phyloP scores from a whole-genome alignment of 371 early-diverging fungal species.

The Mortierella sp. region DNA sequence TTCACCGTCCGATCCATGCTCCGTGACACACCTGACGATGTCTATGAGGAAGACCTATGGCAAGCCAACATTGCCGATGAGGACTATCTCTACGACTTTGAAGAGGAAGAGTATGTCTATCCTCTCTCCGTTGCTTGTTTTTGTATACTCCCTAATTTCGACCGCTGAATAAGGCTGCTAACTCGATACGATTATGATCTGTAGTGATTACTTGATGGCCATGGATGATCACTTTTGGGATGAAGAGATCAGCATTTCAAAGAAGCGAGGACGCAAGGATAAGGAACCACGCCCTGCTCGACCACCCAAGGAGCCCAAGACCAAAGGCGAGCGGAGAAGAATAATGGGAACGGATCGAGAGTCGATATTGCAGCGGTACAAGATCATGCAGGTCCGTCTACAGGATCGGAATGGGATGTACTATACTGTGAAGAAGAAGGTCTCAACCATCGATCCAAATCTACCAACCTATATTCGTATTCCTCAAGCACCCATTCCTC shows the following conservation, averaged over 20 bases:
- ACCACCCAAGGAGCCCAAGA: conserved; percentile 32
- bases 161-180: too few relatives aligned
- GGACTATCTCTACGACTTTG: conserved; percentile 71
- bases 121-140: background rate
- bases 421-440: conserved; percentile 83
- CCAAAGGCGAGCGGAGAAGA: conserved; percentile 47
- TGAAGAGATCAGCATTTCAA: conserved; percentile 61
- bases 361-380: conserved; percentile 80
- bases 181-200: conserved; percentile 1
- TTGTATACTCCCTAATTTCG: background rate
- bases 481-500: conserved; percentile 83
- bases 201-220: conserved; percentile 77
- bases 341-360: conserved; percentile 63
- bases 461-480: conserved; percentile 90
- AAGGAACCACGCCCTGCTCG: conserved; percentile 45
- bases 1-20: conserved; percentile 85
- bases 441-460: conserved; percentile 81
- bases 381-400: conserved; percentile 83
- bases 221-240: conserved; percentile 90
- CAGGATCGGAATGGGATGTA: conserved; percentile 85
- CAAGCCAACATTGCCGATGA: conserved; percentile 75
- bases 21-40: conserved; percentile 69
- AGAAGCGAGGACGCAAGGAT: conserved; percentile 53
- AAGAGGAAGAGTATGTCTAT: conserved; percentile 80
- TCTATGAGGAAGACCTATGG: conserved; percentile 82